Evolutionary conservation across 2,329 filamentous ascomycete genomes (phyloP), one percentile per base, ranked within the genome.

Genomic region (Phyllosticta citribraziliensis): DNA sequence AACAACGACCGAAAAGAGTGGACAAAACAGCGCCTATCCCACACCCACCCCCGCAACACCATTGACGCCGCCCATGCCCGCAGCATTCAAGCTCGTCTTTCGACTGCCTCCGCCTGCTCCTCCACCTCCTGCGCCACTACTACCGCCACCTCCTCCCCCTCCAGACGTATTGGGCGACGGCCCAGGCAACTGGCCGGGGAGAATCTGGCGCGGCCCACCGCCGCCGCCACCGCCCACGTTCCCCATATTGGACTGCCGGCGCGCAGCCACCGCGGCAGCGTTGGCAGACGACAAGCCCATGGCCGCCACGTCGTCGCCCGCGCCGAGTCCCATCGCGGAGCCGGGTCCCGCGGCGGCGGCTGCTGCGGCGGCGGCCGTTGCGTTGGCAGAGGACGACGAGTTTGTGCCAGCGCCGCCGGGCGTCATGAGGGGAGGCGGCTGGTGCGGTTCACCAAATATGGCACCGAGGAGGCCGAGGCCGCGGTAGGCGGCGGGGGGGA

Each of bases 141-240:
- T 11, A 17, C 33, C 33, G 10, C 33, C 33, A 11, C 33, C 40
- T 1, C 33, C 40, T 47, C 40, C 40, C 6, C 40, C 40, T 1
- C 19, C 10, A 24, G 52, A 53, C 9, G 52, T 53, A 10, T 53
- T 22, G 1, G 24, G 52, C 52, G 57, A 20, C 11, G 71, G 70
- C 1, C 69, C 69, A 8, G 71, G 72, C n/a, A 74, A 58, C 57
- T 74, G 72, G 0, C 72, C 72, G 1, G 72, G 72, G 6, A 73
- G 62, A 50, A 74, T 73, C 63, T 73, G 72, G 35, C 72, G 63
- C 5, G 71, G 71, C 0, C 71, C 54, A 4, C 14, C 40, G n/a
- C n/a, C n/a, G 4, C 14, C 40, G 17, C 40, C 40, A 2, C 40
- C n/a, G 17, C 40, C 27, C 27, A 5, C 27, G 5, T 30, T 47